Evolutionary conservation across 371 early-diverging fungal species (phyloP).

Genomic region (Encephalitozoon cuniculi): DNA sequence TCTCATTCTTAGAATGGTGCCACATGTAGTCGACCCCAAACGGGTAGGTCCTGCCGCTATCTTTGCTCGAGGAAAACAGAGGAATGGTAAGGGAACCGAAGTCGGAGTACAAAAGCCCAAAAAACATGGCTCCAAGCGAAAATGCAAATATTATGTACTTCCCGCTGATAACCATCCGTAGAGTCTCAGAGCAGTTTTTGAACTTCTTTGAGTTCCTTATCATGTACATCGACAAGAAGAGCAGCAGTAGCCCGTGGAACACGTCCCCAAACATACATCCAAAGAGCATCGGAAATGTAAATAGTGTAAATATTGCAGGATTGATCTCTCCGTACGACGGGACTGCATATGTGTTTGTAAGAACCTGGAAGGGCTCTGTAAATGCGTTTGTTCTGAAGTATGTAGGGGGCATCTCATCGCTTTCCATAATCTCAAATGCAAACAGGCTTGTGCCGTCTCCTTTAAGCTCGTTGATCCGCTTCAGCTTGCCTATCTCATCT

Average conservation of each 20-base stretch:
- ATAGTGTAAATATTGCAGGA: conserved; percentile 88
- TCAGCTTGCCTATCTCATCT: conserved; percentile 35
- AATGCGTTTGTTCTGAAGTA: conserved; percentile 85
- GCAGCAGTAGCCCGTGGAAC: conserved; percentile 79
- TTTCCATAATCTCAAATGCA: conserved; percentile 45
- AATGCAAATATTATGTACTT: conserved; percentile 90
- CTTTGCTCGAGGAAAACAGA: conserved; percentile 70
- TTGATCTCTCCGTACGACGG: conserved; percentile 97
- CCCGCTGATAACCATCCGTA: conserved; percentile 79
- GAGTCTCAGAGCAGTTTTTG: conserved; percentile 66
- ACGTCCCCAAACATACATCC: conserved; percentile 99
- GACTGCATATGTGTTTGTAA: conserved; percentile 93
- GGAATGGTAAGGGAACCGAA: conserved; percentile 75
- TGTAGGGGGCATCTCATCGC: conserved; percentile 68
- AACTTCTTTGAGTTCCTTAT: conserved; percentile 65
- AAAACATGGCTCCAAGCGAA: conserved; percentile 87
- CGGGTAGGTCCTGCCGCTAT: conserved; percentile 58
- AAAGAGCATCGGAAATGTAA: conserved; percentile 96
- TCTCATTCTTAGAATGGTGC: conserved; percentile 76
- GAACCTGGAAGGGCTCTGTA: conserved; percentile 83
- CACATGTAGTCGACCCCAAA: conserved; percentile 73
- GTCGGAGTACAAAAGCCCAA: conserved; percentile 94
- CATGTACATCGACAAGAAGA: conserved; percentile 71
- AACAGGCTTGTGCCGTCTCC: conserved; percentile 46
- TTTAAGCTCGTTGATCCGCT: conserved; percentile 37